Evolutionary conservation across 257 asterid genomes (phyloP), one percentile per base, ranked within the genome.

Genomic region (Ehretia macrophylla): DNA sequence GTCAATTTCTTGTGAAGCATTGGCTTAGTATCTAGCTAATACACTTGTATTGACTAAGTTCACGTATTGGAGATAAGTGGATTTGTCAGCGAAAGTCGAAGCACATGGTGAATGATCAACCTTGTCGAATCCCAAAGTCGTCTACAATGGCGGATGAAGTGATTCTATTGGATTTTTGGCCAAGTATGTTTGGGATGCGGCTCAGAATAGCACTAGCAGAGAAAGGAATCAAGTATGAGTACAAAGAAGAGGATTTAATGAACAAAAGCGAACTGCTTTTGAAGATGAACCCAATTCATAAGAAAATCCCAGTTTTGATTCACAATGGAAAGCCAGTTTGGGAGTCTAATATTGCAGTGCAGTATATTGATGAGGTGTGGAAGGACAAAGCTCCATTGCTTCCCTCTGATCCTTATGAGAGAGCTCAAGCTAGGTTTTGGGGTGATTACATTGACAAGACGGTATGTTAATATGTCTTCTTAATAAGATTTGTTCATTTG

Each of bases 361-460:
- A 69, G 17, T 72, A 77, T 55, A 72, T 72, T 12, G 76, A 65
- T 37, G 76, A 66, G 46, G 66, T 63, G 6, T 77, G 79, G 79
- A 60, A 60, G 22, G 72, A 64, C 14, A 47, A 53, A n/a, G 5
- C 49, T 16, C 55, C 67, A 16, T 39, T 75, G 52, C 22, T 72
- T 56, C 81, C 81, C 20, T 40, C 67, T 47, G 62, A 76, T 68
- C 78, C 75, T 48, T 53, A 51, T 12, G 19, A 61, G 13, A 68
- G 63, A 72, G 69, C 81, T 40, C 64, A 64, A 20, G 72, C 73
- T 20, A 67, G 67, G 59, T 76, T 76, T 59, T 76, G 78, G 81
- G 70, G 69, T 52, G 77, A 75, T 19, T 75, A 13, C 32, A 54
- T 68, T 19, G 72, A 70, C 71, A 75, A 61, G 8, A 66, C 65